phyloP scores from a whole-genome alignment of 2,329 filamentous ascomycete genomes.

The Apiospora aurea region DNA sequence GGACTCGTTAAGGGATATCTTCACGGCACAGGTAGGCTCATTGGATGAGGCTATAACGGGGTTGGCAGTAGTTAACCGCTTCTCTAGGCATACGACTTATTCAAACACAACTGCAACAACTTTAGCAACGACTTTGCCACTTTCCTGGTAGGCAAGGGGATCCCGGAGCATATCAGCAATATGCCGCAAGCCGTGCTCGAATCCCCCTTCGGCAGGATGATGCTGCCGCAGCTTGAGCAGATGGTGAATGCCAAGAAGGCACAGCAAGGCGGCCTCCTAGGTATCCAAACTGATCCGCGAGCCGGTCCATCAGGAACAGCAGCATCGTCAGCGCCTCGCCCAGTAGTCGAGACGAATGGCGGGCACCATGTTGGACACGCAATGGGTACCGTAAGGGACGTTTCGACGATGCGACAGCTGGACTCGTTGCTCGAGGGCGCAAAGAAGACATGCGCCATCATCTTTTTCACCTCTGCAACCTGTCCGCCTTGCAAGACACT shows the following conservation, averaged over 20 bases:
- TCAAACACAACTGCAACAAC: slow-evolving; percentile 95
- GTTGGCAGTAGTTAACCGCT: not conserved
- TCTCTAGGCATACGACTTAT: slow-evolving; percentile 82
- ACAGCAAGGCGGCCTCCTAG: slow-evolving; percentile 59
- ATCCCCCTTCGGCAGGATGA: slow-evolving; percentile 87
- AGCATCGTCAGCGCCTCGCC: not conserved
- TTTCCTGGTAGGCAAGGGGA: slow-evolving; percentile 87
- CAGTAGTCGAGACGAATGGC: slow-evolving; percentile 10
- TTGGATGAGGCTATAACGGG: not conserved
- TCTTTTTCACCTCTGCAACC: slow-evolving; percentile 92
- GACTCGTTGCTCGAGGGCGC: slow-evolving; percentile 67
- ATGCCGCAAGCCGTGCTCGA: slow-evolving; percentile 86
- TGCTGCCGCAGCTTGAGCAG: slow-evolving; percentile 72
- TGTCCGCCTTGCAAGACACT: slow-evolving; percentile 85
- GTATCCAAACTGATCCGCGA: slow-evolving; percentile 52
- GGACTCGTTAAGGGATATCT: slow-evolving; percentile 81
- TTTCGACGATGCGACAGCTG: slow-evolving; percentile 65
- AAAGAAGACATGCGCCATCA: slow-evolving; percentile 72
- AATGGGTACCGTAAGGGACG: slow-evolving; percentile 60
- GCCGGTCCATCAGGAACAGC: slow-evolving; percentile 29
- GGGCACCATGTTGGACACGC: slow-evolving; percentile 43
- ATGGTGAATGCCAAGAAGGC: slow-evolving; percentile 58
- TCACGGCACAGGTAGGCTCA: slow-evolving; percentile 72
- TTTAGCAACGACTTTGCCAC: slow-evolving; percentile 93
- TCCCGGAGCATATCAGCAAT: slow-evolving; percentile 84